phyloP scores from a whole-genome alignment of 768 basidiomycete genomes.

The Termitomyces sp. region DNA sequence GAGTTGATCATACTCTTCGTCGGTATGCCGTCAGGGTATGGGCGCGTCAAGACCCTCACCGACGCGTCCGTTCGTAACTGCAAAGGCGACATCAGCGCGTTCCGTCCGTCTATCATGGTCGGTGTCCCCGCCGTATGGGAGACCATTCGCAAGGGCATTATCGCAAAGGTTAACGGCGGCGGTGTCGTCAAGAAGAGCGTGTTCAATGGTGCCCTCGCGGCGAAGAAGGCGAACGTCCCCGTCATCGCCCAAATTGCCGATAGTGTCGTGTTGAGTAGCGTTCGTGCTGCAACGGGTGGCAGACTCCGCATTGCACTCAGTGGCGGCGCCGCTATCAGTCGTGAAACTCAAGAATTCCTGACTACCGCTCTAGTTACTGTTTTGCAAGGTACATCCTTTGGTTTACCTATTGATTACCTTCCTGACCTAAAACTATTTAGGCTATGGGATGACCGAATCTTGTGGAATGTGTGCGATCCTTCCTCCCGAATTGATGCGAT shows the following conservation, averaged over 20 bases:
- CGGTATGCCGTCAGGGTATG: constrained; percentile 85
- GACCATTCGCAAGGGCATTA: constrained; percentile 92
- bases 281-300: constrained; percentile 86
- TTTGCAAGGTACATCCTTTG: constrained; percentile 67
- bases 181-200: constrained; percentile 68
- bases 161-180: constrained; percentile 71
- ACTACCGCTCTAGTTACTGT: constrained; percentile 74
- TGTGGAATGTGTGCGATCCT: constrained; percentile 88
- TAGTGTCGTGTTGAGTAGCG: constrained; percentile 67
- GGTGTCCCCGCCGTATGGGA: constrained; percentile 99
- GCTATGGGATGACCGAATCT: constrained; percentile 97
- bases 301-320: constrained; percentile 75
- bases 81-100: constrained; percentile 81
- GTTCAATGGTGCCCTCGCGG: constrained; percentile 75
- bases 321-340: constrained; percentile 85
- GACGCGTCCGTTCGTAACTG: constrained; percentile 87
- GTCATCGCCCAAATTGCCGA: constrained; percentile 70
- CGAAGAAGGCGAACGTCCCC: constrained; percentile 74
- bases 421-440: constrained; percentile 35
- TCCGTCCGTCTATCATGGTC: constrained; percentile 87
- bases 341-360: constrained; percentile 91
- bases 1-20: constrained; percentile 75
- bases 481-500: constrained; percentile 78
- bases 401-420: not conserved
- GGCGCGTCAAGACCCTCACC: constrained; percentile 93